Evolutionary conservation across 805 yeast genomes (phyloP), one percentile per base, ranked within the genome.

Genomic region (Metschnikowia sp.): DNA sequence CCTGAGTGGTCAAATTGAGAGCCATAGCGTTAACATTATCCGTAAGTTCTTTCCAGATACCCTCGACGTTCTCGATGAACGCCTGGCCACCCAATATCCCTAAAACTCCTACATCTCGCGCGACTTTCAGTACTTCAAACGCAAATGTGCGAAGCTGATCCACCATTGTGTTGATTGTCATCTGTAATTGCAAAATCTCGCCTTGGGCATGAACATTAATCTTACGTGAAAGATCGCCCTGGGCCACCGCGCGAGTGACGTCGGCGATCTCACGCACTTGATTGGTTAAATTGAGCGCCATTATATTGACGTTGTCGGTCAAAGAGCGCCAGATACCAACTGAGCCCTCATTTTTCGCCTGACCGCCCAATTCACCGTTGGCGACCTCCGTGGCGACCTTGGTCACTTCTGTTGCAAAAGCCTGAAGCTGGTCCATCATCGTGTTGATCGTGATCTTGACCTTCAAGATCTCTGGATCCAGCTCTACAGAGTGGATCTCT

Each of bases 1-100:
- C 96, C 65, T 88, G 96, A 36, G 89, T 88, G 1, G 96, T 88
- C 59, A 88, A 75, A 64, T 88, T 88, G 39, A 84, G 72, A 18
- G 96, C 96, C 96, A 88, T 88, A 36, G 95, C 92, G 62, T 88
- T 88, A 47, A 88, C 88, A 58, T 88, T 88, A 64, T 88, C 96
- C 2, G 95, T 84, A 38, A 88, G 75, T 60, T 86, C 91, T 59
- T 84, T 82, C 96, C 96, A 88, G 48, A 87, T 86, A 46, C 96
- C 96, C 55, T 84, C 87, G 28, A 87, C 91, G 49, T 83, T 84
- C 48, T 80, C 83, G 47, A 85, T 84, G 50, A 82, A 77, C 1
- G 96, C 95, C 64, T 88, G 96, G 8, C 96, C 96, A 44, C 96
- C 96, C 44, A 88, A 73, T 42, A 88, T 78, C 52, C 96, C 96